Evolutionary conservation across 352 stramenopile genomes (phyloP).

Genomic region (Pythium volutum): DNA sequence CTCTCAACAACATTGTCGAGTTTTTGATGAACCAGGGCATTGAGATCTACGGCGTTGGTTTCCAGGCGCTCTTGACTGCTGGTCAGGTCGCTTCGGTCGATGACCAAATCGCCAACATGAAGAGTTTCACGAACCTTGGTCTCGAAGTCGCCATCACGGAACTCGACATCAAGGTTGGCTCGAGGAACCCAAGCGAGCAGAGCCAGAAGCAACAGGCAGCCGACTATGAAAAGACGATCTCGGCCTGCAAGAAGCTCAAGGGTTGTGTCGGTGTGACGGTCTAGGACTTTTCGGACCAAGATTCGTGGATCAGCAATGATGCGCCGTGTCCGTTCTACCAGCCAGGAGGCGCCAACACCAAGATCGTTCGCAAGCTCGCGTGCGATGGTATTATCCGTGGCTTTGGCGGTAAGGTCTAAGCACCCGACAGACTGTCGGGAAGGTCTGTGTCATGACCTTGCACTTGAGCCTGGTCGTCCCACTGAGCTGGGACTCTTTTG

Average conservation of each 20-base stretch:
- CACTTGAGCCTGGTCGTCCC: too few species aligned
- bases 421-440: too few species aligned
- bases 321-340: background rate
- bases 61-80: background rate
- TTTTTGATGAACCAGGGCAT: background rate
- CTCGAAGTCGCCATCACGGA: background rate
- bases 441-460: too few species aligned
- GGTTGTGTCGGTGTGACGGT: background rate
- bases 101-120: conserved; percentile 1
- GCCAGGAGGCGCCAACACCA: background rate
- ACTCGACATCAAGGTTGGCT: background rate
- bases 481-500: too few species aligned
- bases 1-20: conserved; percentile 5
- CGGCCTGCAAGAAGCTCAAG: background rate
- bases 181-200: background rate
- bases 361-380: background rate
- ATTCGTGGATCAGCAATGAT: background rate
- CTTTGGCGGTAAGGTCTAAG: too few species aligned
- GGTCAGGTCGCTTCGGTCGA: background rate
- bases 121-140: background rate
- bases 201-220: background rate
- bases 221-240: background rate
- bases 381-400: background rate
- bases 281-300: conserved; percentile 4
- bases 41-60: conserved; percentile 1